Percentiles rank a stretch among this genome's conserved stretches.
Conservation (phyloP, 306 rosid species). For the Biancaea sappan region DNA sequence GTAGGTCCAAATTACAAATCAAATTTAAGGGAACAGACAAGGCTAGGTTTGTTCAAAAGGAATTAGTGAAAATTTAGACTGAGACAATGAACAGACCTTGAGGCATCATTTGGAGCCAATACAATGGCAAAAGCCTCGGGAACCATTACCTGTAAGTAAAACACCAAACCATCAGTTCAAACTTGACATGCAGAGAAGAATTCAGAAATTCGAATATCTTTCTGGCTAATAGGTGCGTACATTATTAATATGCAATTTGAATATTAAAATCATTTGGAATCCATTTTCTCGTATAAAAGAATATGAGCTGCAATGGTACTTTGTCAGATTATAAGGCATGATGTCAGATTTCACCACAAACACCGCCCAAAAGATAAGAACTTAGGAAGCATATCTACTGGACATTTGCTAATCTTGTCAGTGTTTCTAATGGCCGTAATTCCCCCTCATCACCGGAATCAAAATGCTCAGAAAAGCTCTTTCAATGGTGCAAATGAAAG, state of each 20-base stretch:
- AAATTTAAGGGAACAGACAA: neutral
- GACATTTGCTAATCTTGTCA: neutral
- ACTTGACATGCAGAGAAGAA: neutral
- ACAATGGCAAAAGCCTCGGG: constrained; percentile 90
- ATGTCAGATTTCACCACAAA: neutral
- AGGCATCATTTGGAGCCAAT: constrained; percentile 74
- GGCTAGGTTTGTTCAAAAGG: constrained; percentile 17
- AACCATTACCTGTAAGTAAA: constrained; percentile 60
- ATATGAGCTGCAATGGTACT: neutral
- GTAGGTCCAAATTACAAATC: constrained; percentile 1
- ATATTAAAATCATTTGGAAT: neutral
- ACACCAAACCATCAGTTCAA: constrained; percentile 25
- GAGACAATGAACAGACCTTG: constrained; percentile 49
- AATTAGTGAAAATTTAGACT: neutral
- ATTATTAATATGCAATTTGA: constrained; percentile 18
- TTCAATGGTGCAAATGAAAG: constrained; percentile 21
- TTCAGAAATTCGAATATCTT: constrained; percentile 7
- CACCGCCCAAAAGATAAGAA: neutral
- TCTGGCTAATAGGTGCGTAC: constrained; percentile 2
- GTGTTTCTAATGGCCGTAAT: constrained; percentile 5
- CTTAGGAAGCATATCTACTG: neutral
- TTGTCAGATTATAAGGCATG: neutral
- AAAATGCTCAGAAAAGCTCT: neutral
- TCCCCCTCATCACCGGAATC: constrained; percentile 1
- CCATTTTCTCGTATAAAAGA: constrained; percentile 4